Percentiles rank a stretch among this genome's conserved stretches.
phyloP scores from a whole-genome alignment of 306 rosid species.

The Gastrolobium bilobum region DNA sequence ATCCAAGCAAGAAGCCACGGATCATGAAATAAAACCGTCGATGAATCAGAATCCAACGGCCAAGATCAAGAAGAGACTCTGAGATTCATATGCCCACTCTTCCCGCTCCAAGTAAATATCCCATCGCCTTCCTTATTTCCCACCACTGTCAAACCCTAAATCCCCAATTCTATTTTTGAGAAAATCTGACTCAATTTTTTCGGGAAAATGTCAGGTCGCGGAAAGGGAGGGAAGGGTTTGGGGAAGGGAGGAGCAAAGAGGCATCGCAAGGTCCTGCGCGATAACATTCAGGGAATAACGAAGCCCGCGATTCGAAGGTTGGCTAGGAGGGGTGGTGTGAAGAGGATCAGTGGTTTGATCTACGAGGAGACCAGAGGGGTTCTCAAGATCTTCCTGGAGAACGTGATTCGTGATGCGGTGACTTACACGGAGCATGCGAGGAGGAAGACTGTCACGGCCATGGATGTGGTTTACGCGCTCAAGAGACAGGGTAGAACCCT shows the following conservation, averaged over 20 bases:
- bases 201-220: slow-evolving; percentile 30
- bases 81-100: background rate
- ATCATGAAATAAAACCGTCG: background rate
- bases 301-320: slow-evolving; percentile 57
- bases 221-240: slow-evolving; percentile 44
- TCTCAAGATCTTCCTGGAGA: slow-evolving; percentile 52
- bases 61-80: background rate
- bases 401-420: slow-evolving; percentile 54
- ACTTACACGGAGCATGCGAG: slow-evolving; percentile 57
- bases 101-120: slow-evolving; percentile 22
- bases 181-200: background rate
- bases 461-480: slow-evolving; percentile 55
- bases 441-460: slow-evolving; percentile 58
- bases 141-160: background rate
- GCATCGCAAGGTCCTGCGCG: slow-evolving; percentile 39
- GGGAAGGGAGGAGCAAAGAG: slow-evolving; percentile 48
- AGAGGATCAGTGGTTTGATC: slow-evolving; percentile 57
- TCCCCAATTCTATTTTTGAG: background rate
- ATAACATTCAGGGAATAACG: slow-evolving; percentile 52
- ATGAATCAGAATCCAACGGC: background rate
- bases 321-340: slow-evolving; percentile 55
- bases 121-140: background rate
- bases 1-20: background rate
- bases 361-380: slow-evolving; percentile 54
- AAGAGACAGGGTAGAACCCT: slow-evolving; percentile 59